A percentile compares a stretch with the other conserved stretches of the same genome.
Evolutionary conservation across 1,284 basidiomycete genomes (phyloP).

Genomic region (Ceratobasidium sp.): DNA sequence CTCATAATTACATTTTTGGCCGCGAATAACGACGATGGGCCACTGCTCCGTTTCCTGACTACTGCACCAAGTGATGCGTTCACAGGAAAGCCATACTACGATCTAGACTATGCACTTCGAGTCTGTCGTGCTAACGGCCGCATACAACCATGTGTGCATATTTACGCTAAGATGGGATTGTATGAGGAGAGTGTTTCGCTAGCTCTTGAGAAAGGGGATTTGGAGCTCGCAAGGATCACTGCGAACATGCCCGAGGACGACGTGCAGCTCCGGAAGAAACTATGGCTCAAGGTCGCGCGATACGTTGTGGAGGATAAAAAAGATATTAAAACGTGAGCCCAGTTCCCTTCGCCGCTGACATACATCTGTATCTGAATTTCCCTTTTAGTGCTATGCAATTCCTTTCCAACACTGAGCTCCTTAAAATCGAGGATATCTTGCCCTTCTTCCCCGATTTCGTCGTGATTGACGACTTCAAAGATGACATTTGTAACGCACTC

Average conservation of each 20-base stretch:
- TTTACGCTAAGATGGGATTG: conserved; percentile 97
- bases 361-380: background rate
- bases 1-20: conserved; percentile 89
- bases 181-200: conserved; percentile 97
- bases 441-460: conserved; percentile 99
- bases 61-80: conserved; percentile 81
- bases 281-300: conserved; percentile 97
- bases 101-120: conserved; percentile 94
- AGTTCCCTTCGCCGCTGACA: conserved; percentile 35
- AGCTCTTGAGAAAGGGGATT: conserved; percentile 89
- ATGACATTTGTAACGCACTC: conserved; percentile 95
- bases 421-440: conserved; percentile 98
- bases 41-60: conserved; percentile 86
- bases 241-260: conserved; percentile 94
- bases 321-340: conserved; percentile 91
- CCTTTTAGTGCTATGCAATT: conserved; percentile 88
- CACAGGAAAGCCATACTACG: conserved; percentile 90
- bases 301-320: conserved; percentile 97
- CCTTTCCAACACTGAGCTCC: conserved; percentile 88
- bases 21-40: conserved; percentile 62
- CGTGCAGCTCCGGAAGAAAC: conserved; percentile 84
- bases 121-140: conserved; percentile 84
- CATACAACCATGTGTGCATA: conserved; percentile 91
- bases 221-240: conserved; percentile 91
- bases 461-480: conserved; percentile 99